phyloP scores from a whole-genome alignment of 2,329 filamentous ascomycete species.

The Cordyceps javanica region DNA sequence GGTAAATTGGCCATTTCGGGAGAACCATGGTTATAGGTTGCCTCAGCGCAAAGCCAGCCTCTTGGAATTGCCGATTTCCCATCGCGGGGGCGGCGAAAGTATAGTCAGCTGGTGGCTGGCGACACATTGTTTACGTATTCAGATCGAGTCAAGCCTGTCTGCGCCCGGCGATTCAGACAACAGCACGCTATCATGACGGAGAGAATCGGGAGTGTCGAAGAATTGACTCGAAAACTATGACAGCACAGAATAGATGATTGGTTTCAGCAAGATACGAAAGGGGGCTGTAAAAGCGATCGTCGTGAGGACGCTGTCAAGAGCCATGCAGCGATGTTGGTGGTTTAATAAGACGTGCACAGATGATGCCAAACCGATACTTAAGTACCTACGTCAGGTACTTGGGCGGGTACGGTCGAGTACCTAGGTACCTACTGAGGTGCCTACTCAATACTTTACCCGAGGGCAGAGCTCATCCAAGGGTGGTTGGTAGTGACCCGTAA shows the following conservation, averaged over 20 bases:
- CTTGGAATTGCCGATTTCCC: not conserved
- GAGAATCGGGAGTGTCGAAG: not conserved
- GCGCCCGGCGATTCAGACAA: not conserved
- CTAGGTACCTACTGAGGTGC: too few species aligned
- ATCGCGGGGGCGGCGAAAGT: not conserved
- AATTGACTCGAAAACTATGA: not conserved
- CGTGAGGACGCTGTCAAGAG: not conserved
- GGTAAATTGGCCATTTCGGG: not conserved
- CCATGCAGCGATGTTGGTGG: not conserved
- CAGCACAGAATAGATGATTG: not conserved
- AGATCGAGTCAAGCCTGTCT: conserved; percentile 7
- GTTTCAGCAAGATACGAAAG: not conserved
- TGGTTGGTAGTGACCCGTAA: too few species aligned
- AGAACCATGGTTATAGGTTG: not conserved
- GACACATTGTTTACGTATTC: conserved; percentile 10
- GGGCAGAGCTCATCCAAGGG: too few species aligned
- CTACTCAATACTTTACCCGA: too few species aligned
- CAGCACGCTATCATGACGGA: not conserved
- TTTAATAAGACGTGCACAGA: not conserved
- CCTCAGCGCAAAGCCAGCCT: not conserved
- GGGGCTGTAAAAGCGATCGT: not conserved
- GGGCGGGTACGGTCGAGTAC: too few species aligned
- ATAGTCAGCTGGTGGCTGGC: not conserved
- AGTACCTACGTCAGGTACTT: too few species aligned
- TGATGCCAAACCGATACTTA: not conserved